Evolutionary conservation across 2,329 filamentous ascomycete species (phyloP), one percentile per base, ranked within the genome.

Genomic region (Rugonectria rugulosa): DNA sequence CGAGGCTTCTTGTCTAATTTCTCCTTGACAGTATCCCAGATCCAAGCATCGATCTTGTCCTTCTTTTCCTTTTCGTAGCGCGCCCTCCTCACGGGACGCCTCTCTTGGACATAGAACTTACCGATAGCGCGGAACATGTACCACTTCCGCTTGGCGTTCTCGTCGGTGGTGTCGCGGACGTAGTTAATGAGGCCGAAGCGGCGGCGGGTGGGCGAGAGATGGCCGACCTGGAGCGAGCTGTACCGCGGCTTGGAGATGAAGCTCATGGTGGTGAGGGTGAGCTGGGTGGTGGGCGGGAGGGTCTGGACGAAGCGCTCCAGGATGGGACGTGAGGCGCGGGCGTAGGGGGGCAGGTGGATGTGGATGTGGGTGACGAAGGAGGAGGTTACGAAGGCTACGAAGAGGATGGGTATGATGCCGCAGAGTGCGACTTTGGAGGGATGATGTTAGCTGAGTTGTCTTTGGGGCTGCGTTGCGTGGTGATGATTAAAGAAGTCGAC

Each of bases 341-440:
- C 89, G 62, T 82, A 83, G 1, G 78, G 70, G 0, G 91, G 91
- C 2, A 93, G 78, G 19, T 83, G 82, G 44, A 95, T 75, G 71
- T 90, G 85, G 56, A 95, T 80, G 67, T 87, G 86, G 34, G 86
- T 86, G 7, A 94, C 89, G 67, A 89, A 90, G 3, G 91, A 89
- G 1, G 84, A 79, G 2, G 88, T 86, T 41, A 82, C 82, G 70
- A 86, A 88, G 29, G 82, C 78, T 19, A 91, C 79, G 66, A 87
- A 84, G 29, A 85, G 53, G 64, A 92, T 76, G 3, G 91, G 91
- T 8, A 89, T 72, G 31, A 88, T 70, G 63, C 88, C 86, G 58
- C 81, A 85, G 45, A 84, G 66, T 42, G 83, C 73, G 53, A 87
- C 86, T 88, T 60, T 12, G 12, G n/a, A 19, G 14, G 15, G 9